A percentile compares a stretch with the other conserved stretches of the same genome.
phyloP scores from a whole-genome alignment of 2,329 filamentous ascomycete species.

The Myriosclerotinia scirpicola region DNA sequence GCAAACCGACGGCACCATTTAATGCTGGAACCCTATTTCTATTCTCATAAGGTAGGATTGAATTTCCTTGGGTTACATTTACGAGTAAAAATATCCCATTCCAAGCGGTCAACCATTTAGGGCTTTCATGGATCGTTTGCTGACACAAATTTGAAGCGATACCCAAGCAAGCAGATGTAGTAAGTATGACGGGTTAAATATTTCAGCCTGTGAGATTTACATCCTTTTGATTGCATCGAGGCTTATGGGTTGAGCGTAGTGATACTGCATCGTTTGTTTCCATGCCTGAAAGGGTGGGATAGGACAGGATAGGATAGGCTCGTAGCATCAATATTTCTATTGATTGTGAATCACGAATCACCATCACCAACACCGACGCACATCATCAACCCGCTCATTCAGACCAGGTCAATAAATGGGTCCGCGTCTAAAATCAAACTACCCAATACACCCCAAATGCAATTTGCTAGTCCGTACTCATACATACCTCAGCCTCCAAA shows the following conservation, averaged over 20 bases:
- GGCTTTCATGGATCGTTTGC: neutral
- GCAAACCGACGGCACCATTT: neutral
- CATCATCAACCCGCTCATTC: neutral
- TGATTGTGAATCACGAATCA: slow-evolving; percentile 1
- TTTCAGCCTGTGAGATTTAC: neutral
- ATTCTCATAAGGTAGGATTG: neutral
- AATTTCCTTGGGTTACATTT: neutral
- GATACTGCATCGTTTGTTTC: slow-evolving; percentile 1
- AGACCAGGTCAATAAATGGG: neutral
- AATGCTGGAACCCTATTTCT: neutral
- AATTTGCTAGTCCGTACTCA: neutral
- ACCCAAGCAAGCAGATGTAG: neutral
- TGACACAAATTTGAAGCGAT: slow-evolving; percentile 1
- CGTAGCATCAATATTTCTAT: slow-evolving; percentile 1
- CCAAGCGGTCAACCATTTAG: neutral
- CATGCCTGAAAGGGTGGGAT: too few species aligned
- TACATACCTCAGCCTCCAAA: slow-evolving; percentile 7
- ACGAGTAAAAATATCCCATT: neutral
- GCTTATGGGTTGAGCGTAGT: neutral
- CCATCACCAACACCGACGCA: neutral
- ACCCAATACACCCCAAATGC: neutral
- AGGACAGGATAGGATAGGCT: neutral
- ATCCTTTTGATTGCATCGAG: neutral
- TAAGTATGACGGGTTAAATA: neutral
- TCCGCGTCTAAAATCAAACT: neutral